A percentile compares a stretch with the other conserved stretches of the same genome.
Evolutionary conservation across 768 basidiomycete genomes (phyloP).

Genomic region (Mycena latifolia): DNA sequence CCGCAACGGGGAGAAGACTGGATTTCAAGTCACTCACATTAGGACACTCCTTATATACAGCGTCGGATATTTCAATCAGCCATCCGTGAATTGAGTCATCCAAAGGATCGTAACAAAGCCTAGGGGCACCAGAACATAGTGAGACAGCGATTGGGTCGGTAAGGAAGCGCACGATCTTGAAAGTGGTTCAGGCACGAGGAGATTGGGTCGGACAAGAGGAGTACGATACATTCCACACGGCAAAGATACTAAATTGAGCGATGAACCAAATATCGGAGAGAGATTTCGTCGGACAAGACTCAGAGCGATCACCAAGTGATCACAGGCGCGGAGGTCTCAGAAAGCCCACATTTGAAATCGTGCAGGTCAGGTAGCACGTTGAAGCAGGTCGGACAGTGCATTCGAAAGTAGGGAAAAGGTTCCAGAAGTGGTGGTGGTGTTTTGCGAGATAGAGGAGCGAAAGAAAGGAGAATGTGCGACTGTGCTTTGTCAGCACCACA

Average conservation of each 20-base stretch:
- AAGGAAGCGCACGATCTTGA: slow-evolving; percentile 19
- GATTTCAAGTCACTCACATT: not conserved
- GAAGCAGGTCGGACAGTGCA: no score
- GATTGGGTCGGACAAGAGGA: slow-evolving; percentile 22
- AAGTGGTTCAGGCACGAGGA: no score
- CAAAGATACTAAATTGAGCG: not conserved
- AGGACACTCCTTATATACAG: slow-evolving; percentile 1
- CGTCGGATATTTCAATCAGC: slow-evolving; percentile 1
- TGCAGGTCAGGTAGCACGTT: no score
- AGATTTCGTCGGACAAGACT: slow-evolving; percentile 2
- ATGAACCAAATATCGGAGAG: not conserved
- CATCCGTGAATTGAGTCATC: slow-evolving; percentile 5
- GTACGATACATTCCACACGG: slow-evolving; percentile 16
- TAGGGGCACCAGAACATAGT: not conserved
- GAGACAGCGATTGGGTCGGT: slow-evolving; percentile 34
- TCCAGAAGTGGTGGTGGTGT: no score
- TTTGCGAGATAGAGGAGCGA: no score
- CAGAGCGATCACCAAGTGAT: no score
- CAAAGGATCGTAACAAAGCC: not conserved
- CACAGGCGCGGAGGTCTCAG: no score
- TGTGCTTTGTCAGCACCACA: no score
- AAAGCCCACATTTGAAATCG: no score
- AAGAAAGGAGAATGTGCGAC: no score
- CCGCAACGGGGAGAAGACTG: not conserved
- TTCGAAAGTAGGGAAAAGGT: no score